Evolutionary conservation across 768 basidiomycete genomes (phyloP).

Genomic region (Calocybe gangraenosa): DNA sequence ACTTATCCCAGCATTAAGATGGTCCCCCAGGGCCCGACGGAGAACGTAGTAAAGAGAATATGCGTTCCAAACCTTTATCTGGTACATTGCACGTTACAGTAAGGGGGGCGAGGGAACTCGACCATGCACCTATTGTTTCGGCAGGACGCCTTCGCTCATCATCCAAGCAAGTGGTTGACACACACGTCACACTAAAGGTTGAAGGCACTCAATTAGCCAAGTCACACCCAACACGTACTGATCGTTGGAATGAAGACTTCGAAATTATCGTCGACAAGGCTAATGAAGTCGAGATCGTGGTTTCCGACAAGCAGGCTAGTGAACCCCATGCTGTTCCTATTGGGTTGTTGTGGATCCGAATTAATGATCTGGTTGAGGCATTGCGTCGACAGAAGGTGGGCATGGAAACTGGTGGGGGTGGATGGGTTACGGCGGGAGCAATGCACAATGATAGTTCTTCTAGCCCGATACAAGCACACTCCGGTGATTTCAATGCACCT

Average conservation of each 20-base stretch:
- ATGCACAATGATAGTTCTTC: constrained; percentile 62
- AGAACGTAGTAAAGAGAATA: constrained; percentile 80
- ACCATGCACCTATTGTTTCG: constrained; percentile 80
- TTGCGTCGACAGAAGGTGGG: constrained; percentile 88
- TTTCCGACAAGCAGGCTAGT: constrained; percentile 88
- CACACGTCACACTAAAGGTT: constrained; percentile 90
- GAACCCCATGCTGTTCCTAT: constrained; percentile 84
- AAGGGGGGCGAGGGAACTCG: constrained; percentile 88
- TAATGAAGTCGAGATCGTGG: constrained; percentile 94
- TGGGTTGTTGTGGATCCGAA: constrained; percentile 91
- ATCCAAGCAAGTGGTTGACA: constrained; percentile 78
- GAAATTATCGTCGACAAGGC: constrained; percentile 97
- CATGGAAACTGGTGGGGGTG: constrained; percentile 79
- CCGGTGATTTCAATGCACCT: constrained; percentile 45
- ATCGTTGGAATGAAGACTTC: constrained; percentile 97
- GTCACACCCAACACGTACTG: constrained; percentile 89
- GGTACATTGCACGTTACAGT: constrained; percentile 89
- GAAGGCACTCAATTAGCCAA: constrained; percentile 92
- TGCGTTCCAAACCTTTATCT: constrained; percentile 90
- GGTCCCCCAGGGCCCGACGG: constrained; percentile 59
- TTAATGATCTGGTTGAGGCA: constrained; percentile 92
- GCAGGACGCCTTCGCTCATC: constrained; percentile 62
- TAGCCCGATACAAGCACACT: constrained; percentile 26
- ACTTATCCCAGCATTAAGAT: constrained; percentile 20
- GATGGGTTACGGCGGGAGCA: constrained; percentile 94